phyloP scores from a whole-genome alignment of 2,329 filamentous ascomycete species.

The Aureobasidium zeae region DNA sequence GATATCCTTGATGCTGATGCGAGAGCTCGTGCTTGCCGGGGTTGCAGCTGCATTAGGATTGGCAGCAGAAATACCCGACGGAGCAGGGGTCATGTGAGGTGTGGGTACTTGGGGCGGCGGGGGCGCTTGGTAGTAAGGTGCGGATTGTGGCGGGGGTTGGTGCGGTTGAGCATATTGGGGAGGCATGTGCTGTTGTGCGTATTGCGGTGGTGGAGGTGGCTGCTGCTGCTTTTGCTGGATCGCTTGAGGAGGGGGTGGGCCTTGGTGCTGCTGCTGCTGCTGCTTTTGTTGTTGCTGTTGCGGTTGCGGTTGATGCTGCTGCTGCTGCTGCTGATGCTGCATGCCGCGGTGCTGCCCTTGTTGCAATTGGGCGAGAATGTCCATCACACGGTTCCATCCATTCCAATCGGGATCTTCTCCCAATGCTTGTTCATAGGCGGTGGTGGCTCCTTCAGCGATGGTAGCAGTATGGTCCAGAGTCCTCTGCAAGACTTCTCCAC shows the following conservation, averaged over 20 bases:
- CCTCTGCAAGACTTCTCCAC: conserved; percentile 34
- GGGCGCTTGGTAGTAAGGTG: conserved; percentile 14
- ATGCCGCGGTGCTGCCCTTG: conserved; percentile 31
- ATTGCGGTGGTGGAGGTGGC: conserved; percentile 19
- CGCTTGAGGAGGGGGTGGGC: background rate
- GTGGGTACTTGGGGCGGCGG: conserved; percentile 15
- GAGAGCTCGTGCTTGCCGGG: conserved; percentile 12
- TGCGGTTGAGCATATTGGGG: conserved; percentile 17
- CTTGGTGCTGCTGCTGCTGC: conserved; percentile 3
- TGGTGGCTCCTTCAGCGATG: conserved; percentile 10
- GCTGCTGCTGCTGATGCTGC: conserved; percentile 4
- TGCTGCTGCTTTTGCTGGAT: conserved; percentile 8
- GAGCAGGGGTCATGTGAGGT: conserved; percentile 12
- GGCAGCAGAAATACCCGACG: conserved; percentile 1
- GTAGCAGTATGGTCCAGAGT: conserved; percentile 17
- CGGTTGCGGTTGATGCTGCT: background rate
- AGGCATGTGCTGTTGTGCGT: conserved; percentile 10
- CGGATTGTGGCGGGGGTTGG: conserved; percentile 17
- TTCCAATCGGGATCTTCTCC: conserved; percentile 58
- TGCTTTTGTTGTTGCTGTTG: conserved; percentile 1
- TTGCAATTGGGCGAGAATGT: conserved; percentile 48
- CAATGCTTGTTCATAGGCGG: conserved; percentile 6
- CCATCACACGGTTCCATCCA: conserved; percentile 69
- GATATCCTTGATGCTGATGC: conserved; percentile 32
- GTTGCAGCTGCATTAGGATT: conserved; percentile 1